Base-by-base conservation (phyloP, 2,329 filamentous ascomycete species). In the Knufia fluminis region DNA sequence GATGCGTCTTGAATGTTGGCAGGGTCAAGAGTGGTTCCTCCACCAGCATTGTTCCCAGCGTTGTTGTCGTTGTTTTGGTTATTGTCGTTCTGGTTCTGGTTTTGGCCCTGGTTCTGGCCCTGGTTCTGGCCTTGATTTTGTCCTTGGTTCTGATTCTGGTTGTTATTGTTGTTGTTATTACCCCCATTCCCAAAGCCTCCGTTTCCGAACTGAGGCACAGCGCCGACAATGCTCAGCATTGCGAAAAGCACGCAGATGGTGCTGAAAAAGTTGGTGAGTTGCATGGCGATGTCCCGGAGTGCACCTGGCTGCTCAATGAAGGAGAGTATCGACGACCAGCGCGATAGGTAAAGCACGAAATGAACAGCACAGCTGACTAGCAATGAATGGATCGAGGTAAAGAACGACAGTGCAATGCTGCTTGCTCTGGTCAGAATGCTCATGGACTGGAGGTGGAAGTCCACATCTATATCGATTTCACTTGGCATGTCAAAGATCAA, bases 341-440 rank as follows among this genome's bases (percentile, higher is more conserved):
- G 45, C 40, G 35, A 28, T 24, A 39, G 19, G 33, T 48, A 28
- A 22, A 36, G 31, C 31, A 44, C 33, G 46, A 41, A 22, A 54
- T 49, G 28, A 45, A 41, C 40, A 48, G 44, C 54, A 60, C 57
- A 55, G 52, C 59, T 57, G 59, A 57, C 58, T 54, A 53, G 58
- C 49, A 39, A 33, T 33, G 49, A 46, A 43, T 54, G 41, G 41
- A 45, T 40, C 6, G 51, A 52, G 43, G 51, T 50, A 58, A 50
- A 49, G 46, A 49, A 42, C 45, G 33, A 48, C 33, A 46, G 49
- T 38, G 20, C 48, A 44, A 16, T 44, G 10, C 16, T 40, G 49
- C 14, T 48, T 26, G 39, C 39, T 49, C 1, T 52, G n/a, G 3
- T 26, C 12, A 17, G 36, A n/a, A 40, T 7, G 8, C 20, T 24